Percentiles rank a stretch among this genome's conserved stretches.
Conservation (phyloP, 257 asterid genomes). For the Prunella vulgaris region DNA sequence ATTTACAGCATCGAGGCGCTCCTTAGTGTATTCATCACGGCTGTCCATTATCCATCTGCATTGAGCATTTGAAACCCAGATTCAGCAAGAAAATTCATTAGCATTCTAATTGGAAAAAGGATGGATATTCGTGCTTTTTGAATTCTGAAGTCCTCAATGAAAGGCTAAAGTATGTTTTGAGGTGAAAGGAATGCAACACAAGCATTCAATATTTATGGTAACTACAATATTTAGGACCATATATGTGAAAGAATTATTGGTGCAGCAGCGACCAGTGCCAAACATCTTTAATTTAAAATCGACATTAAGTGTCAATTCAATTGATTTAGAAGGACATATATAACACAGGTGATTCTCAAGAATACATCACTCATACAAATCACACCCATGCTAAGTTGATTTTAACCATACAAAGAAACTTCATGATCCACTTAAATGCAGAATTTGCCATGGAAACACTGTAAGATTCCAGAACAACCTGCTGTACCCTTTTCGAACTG, state of each 20-base stretch:
- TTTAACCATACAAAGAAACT: neutral
- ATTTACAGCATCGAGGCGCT: slow-evolving; percentile 78
- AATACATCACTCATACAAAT: neutral
- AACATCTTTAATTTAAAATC: neutral
- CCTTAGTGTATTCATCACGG: slow-evolving; percentile 89
- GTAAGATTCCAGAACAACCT: neutral
- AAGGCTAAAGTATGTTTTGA: neutral
- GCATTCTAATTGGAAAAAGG: neutral
- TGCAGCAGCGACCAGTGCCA: neutral
- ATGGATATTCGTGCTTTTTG: neutral
- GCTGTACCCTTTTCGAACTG: neutral
- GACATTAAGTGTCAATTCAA: neutral
- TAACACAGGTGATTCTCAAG: neutral
- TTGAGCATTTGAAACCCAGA: neutral
- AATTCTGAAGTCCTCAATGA: neutral
- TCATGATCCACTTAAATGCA: neutral
- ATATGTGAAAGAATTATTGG: neutral
- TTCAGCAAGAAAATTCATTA: neutral
- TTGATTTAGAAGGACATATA: neutral
- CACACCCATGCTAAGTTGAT: neutral
- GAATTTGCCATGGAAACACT: neutral
- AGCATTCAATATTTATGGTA: neutral
- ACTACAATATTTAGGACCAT: neutral
- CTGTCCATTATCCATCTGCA: slow-evolving; percentile 98
- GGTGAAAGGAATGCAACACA: neutral